A percentile compares a stretch with the other conserved stretches of the same genome.
These are phyloP conservation scores for Recurvomyces mirabilis DNA, from an alignment of 495 filamentous ascomycete genomes.

Conservation along the genomic window DNA sequence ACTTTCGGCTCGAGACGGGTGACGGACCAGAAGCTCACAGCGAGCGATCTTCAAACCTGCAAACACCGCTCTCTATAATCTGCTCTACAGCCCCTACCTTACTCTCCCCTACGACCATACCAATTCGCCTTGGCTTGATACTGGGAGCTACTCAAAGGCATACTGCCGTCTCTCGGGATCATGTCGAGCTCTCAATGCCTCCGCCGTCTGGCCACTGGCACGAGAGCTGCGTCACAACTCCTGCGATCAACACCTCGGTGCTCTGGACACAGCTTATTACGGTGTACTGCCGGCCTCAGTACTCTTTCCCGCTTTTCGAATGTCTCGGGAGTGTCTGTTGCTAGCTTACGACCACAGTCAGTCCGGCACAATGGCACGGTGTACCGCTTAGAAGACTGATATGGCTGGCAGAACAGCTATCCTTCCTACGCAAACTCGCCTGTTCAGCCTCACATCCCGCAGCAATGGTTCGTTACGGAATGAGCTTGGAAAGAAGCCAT, in stretches of 20 bases:
- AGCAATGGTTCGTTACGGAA: conserved; percentile 21
- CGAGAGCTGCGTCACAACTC: conserved; percentile 9
- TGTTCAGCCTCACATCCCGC: conserved; percentile 16
- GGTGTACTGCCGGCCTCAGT: conserved; percentile 1
- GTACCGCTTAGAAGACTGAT: no score
- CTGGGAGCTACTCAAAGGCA: conserved; percentile 10
- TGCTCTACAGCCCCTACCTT: neutral
- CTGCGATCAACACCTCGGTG: conserved; percentile 11
- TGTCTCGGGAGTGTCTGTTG: neutral
- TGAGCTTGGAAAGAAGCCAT: neutral
- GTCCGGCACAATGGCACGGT: no score
- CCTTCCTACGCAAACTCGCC: conserved; percentile 12
- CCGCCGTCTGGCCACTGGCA: conserved; percentile 24
- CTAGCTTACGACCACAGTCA: conserved; percentile 4
- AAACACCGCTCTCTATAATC: neutral
- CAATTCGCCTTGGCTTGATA: no score
- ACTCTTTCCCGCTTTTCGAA: neutral
- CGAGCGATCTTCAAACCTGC: no score
- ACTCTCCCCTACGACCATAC: neutral
- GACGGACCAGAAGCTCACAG: no score
- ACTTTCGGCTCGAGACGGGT: no score
- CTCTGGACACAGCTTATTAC: conserved; percentile 7
- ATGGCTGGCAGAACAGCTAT: conserved; percentile 14
- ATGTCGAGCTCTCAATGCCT: conserved; percentile 33
- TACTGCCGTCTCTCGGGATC: conserved; percentile 14